phyloP scores from a whole-genome alignment of 1,284 basidiomycete species.

The Trichosporon ovoides region DNA sequence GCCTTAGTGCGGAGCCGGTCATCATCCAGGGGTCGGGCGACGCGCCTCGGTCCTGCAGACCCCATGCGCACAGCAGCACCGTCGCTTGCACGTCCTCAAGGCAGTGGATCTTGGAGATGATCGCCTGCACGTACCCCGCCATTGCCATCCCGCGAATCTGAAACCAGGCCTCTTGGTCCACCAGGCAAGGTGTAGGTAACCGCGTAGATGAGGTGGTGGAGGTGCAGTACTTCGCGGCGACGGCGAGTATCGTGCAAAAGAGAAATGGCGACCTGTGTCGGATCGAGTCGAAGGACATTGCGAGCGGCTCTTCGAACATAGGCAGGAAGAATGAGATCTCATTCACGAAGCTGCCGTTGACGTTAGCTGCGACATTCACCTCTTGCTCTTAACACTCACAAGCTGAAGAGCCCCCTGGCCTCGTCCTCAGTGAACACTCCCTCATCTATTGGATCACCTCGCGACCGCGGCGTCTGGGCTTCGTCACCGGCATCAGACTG shows the following conservation, averaged over 20 bases:
- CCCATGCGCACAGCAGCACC: conserved; percentile 21
- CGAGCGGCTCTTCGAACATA: conserved; percentile 19
- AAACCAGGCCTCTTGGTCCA: conserved; percentile 18
- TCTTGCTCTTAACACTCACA: conserved; percentile 9
- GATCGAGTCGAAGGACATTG: conserved; percentile 19
- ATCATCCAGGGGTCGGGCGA: conserved; percentile 27
- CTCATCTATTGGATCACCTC: conserved; percentile 22
- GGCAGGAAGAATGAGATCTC: conserved; percentile 25
- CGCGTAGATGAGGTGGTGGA: background rate
- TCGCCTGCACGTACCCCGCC: conserved; percentile 24
- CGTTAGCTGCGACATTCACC: background rate
- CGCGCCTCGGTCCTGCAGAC: conserved; percentile 23
- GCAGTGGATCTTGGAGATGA: conserved; percentile 27
- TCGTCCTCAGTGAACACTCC: conserved; percentile 17
- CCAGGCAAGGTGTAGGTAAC: background rate
- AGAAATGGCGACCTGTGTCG: conserved; percentile 22
- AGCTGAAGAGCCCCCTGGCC: conserved; percentile 19
- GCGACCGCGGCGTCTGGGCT: conserved; percentile 13
- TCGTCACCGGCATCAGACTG: background rate
- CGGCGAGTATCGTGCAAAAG: conserved; percentile 22
- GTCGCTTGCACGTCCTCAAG: conserved; percentile 25
- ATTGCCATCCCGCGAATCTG: conserved; percentile 20
- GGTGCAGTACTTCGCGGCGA: conserved; percentile 21
- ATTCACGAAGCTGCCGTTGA: conserved; percentile 15
- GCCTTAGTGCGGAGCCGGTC: conserved; percentile 21